Base-by-base conservation (phyloP, 1,284 basidiomycete species). In the Tilletia indica region DNA sequence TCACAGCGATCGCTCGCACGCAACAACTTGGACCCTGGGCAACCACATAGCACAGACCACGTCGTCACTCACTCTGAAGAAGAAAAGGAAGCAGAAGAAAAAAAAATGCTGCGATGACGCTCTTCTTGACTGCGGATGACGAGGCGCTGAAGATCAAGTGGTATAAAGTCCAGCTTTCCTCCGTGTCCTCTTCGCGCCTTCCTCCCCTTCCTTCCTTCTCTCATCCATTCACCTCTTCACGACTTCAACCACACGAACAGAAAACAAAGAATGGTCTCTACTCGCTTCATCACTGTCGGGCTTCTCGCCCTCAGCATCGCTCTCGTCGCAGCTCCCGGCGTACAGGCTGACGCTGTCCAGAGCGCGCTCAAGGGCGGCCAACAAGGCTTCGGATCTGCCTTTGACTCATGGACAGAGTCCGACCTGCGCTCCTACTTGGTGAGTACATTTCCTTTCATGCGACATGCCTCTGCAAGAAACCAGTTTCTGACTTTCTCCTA, bases 351-450 rank as follows among this genome's bases (percentile, higher is more conserved):
- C 68, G 74, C 75, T 70, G 70, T 80, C 49, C 76, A 76, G 70
- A 79, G 82, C 66, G 77, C 78, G 21, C 73, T 77, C 56, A 72
- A 73, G 66, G 74, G 77, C 14, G 77, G 79, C 39, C 69, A 76
- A 70, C 72, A 76, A n/a, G 77, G 75, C 61, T 82, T 82, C 54
- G 74, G 81, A 67, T 73, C 81, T 25, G 78, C 80, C 64, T 83
- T 83, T 71, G 66, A 72, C 49, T 70, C 76, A 14, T 83, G 82
- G 82, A 78, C 79, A 73, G 79, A 75, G 34, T 79, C 77, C 31
- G 75, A 77, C 67, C 76, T 84, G 21, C 82, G 82, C 38, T 74
- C 77, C 49, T 84, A 82, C 74, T 77, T 84, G 16, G 61, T 64
- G 38, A 64, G 61, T 42, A 31, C 31, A 36, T 8, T 58, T 25